Conservation (phyloP, 75 land plant genomes). For the Selaginella tamariscina region DNA sequence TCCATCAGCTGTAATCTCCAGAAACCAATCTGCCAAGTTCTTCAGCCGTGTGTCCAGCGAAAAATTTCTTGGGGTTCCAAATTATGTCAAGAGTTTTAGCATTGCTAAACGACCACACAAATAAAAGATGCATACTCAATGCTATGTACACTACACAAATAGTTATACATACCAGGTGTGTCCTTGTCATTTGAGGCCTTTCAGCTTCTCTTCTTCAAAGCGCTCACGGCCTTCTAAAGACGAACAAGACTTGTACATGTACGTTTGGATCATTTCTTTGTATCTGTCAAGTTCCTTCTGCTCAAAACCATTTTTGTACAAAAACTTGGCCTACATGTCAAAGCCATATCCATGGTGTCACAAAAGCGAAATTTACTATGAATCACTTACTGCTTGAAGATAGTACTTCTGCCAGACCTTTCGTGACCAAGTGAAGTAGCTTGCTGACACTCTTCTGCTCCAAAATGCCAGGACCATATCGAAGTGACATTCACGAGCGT, state of each 20-base stretch:
- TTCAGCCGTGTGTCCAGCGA: slow-evolving; percentile 10
- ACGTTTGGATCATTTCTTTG: slow-evolving; percentile 66
- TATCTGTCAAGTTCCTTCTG: slow-evolving; percentile 60
- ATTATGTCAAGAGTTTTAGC: too few species aligned
- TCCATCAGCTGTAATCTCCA: slow-evolving; percentile 9
- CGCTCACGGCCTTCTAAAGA: slow-evolving; percentile 81
- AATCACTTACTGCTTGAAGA: slow-evolving; percentile 71
- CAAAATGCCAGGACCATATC: slow-evolving; percentile 37
- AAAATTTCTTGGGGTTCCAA: not conserved
- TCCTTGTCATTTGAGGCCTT: not conserved
- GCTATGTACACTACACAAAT: too few species aligned
- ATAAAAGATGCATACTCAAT: too few species aligned
- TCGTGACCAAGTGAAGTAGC: slow-evolving; percentile 60
- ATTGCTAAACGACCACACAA: too few species aligned
- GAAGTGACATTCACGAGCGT: slow-evolving; percentile 18
- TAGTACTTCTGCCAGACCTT: slow-evolving; percentile 80
- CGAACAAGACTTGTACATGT: slow-evolving; percentile 58
- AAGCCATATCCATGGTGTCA: too few species aligned
- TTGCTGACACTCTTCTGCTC: slow-evolving; percentile 48
- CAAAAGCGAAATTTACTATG: too few species aligned
- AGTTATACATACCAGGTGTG: too few species aligned
- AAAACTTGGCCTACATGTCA: slow-evolving; percentile 81
- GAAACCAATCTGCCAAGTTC: slow-evolving; percentile 7
- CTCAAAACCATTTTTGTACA: slow-evolving; percentile 60
- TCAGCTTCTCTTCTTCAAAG: slow-evolving; percentile 65